Evolutionary conservation across 305 asterid genomes (phyloP), one percentile per base, ranked within the genome.

Genomic region (Fraxinus paxiana): DNA sequence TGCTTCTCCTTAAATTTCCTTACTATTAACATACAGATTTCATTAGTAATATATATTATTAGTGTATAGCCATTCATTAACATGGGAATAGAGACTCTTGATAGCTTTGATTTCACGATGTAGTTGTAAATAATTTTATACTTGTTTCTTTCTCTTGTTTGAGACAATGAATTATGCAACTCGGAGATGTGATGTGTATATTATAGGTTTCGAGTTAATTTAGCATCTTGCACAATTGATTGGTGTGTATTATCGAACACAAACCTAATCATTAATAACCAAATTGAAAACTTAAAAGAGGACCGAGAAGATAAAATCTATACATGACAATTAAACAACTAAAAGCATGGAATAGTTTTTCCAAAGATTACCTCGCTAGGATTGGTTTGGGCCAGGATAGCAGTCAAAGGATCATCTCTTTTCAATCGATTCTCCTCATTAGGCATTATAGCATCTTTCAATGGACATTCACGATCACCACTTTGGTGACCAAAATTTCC

Each of bases 401-500:
- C 91, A 35, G 98, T 94, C 82, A 96, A 90, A 41, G 98, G 99
- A 71, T 96, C 98, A 79, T 96, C 98, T 79, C 99, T 89, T 86
- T 92, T 94, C 84, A 96, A 85, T 67, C 99, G 95, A 88, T 87
- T 92, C 86, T 96, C 96, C 84, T 96, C 98, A 69, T 85, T 92
- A 41, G 99, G 97, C 97, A 92, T 94, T 85, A 96, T 91, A 56
- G 93, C 92, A 86, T 96, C 97, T 84, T 94, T 96, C 65, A 96
- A 75, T 9, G 99, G 99, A 79, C 99, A 96, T 85, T 96, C 99
- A 81, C 99, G 98, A 85, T 96, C 99, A 83, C 99, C 98, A 89
- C 98, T 96, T 85, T 96, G 99, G 83, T 96, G 99, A 73, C 99
- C 99, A 77, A 48, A 92, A 81, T 82, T 88, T 22, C 98, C 97